phyloP scores from a whole-genome alignment of 805 yeast species.

The Lipomyces sp. region DNA sequence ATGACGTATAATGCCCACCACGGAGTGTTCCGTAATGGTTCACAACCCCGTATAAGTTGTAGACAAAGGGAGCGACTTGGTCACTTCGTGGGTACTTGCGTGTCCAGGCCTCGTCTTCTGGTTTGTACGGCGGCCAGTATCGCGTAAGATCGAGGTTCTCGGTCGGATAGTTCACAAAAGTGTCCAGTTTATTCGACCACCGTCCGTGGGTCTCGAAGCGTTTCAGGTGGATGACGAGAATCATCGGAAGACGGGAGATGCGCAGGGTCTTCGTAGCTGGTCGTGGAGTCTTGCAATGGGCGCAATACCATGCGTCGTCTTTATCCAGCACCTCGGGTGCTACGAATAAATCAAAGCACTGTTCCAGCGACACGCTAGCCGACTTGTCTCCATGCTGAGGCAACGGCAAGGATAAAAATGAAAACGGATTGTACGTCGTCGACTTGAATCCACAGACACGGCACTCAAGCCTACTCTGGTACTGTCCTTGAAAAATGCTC shows the following conservation, averaged over 20 bases:
- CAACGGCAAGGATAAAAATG: slow-evolving; percentile 75
- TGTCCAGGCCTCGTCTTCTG: slow-evolving; percentile 45
- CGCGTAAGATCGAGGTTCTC: slow-evolving; percentile 57
- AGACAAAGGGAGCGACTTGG: slow-evolving; percentile 76
- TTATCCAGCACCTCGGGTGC: slow-evolving; percentile 70
- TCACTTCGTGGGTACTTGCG: slow-evolving; percentile 60
- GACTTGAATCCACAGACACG: slow-evolving; percentile 70
- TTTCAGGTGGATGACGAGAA: slow-evolving; percentile 79
- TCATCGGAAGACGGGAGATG: slow-evolving; percentile 74
- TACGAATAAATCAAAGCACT: slow-evolving; percentile 75
- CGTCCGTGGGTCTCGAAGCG: slow-evolving; percentile 54
- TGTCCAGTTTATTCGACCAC: slow-evolving; percentile 54
- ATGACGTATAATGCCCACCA: slow-evolving; percentile 88
- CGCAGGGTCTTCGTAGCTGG: slow-evolving; percentile 64
- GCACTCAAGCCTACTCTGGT: slow-evolving; percentile 73
- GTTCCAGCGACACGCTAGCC: slow-evolving; percentile 48
- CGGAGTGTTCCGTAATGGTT: slow-evolving; percentile 78
- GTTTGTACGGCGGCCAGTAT: slow-evolving; percentile 62
- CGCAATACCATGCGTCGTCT: slow-evolving; percentile 82
- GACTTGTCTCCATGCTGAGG: slow-evolving; percentile 50
- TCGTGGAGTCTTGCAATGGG: slow-evolving; percentile 62
- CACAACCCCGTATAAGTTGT: slow-evolving; percentile 74
- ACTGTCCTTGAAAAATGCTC: slow-evolving; percentile 85
- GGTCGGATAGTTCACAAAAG: slow-evolving; percentile 65
- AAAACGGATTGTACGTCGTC: slow-evolving; percentile 80